Percentiles rank a stretch among this genome's conserved stretches.
These are phyloP conservation scores for Dipodascus albidus DNA, from an alignment of 805 yeast genomes.

Conservation along the genomic window DNA sequence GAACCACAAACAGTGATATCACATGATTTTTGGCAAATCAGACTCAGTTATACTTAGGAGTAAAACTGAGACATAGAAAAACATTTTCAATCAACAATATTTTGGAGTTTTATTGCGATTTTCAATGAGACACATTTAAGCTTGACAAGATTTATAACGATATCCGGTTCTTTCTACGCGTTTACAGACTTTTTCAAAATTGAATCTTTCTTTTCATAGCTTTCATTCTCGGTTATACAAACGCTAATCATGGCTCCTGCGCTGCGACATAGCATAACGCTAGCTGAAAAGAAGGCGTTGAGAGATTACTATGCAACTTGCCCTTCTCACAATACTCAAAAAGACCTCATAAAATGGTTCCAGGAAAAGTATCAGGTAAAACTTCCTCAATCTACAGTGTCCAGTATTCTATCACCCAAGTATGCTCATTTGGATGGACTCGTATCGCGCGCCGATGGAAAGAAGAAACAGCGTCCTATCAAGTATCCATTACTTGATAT, in stretches of 20 bases:
- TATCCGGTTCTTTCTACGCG: background rate
- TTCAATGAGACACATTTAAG: background rate
- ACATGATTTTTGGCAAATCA: background rate
- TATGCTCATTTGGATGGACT: constrained; percentile 7
- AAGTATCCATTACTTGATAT: constrained; percentile 8
- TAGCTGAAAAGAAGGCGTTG: constrained; percentile 6
- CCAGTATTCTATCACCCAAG: constrained; percentile 7
- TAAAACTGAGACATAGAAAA: too few relatives aligned
- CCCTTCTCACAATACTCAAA: constrained; percentile 7
- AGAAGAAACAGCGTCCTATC: constrained; percentile 6
- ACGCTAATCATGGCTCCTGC: background rate
- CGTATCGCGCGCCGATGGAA: constrained; percentile 1
- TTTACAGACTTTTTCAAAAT: too few relatives aligned
- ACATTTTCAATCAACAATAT: background rate
- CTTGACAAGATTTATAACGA: background rate
- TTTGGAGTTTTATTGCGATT: background rate
- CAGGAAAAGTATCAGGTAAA: constrained; percentile 6
- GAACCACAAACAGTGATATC: background rate
- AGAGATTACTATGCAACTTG: constrained; percentile 7
- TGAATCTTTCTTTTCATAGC: background rate
- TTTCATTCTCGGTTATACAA: background rate
- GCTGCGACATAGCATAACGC: constrained; percentile 1
- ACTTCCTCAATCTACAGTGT: constrained; percentile 9
- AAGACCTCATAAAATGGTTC: constrained; percentile 9
- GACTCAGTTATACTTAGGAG: too few relatives aligned